A percentile compares a stretch with the other conserved stretches of the same genome.
Evolutionary conservation across 768 basidiomycete genomes (phyloP).

Genomic region (Mrakia gelida): DNA sequence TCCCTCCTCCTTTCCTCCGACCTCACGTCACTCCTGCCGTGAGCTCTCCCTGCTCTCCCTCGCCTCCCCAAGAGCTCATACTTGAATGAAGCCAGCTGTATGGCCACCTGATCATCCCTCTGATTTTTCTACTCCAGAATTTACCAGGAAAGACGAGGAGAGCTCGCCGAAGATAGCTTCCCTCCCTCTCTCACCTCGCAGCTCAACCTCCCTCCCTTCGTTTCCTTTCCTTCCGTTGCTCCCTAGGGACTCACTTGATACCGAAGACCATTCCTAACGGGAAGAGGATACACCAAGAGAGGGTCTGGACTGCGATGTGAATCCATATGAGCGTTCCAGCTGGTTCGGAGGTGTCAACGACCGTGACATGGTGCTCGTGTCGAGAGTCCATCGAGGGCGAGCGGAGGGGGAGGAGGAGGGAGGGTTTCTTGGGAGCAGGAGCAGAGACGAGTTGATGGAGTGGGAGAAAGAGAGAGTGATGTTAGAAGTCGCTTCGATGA

Average conservation of each 20-base stretch:
- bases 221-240: neutral
- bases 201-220: no score
- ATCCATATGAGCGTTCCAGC: constrained; percentile 19
- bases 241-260: constrained; percentile 16
- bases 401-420: neutral
- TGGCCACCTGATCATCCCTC: no score
- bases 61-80: neutral
- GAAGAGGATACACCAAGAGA: constrained; percentile 25
- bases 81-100: no score
- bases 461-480: neutral
- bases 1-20: neutral
- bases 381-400: neutral
- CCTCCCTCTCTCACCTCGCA: no score
- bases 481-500: no score
- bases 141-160: no score
- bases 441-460: neutral
- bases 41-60: neutral
- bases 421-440: neutral
- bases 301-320: constrained; percentile 6
- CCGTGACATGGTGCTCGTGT: constrained; percentile 4
- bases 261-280: constrained; percentile 30
- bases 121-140: no score
- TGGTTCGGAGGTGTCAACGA: constrained; percentile 13
- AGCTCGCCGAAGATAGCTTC: no score
- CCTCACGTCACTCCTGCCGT: neutral